These are phyloP conservation scores for Caloboletus firmus DNA, from an alignment of 1,284 basidiomycete species.

Conservation along the genomic window DNA sequence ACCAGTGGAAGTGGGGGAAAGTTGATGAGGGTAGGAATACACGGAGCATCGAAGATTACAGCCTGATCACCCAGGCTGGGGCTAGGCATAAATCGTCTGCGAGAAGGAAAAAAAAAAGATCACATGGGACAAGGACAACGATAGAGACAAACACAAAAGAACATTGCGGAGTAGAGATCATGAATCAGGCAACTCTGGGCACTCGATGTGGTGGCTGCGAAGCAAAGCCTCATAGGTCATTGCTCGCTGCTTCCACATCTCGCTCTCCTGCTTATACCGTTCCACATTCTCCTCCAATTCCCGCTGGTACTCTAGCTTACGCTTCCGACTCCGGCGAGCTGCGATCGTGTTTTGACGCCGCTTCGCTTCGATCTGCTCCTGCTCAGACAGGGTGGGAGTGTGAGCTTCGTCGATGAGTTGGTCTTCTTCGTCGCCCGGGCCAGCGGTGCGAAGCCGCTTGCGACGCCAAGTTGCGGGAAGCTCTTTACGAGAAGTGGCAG, in stretches of 20 bases:
- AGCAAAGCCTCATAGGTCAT: slow-evolving; percentile 48
- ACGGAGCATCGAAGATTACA: slow-evolving; percentile 48
- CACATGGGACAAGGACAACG: slow-evolving; percentile 1
- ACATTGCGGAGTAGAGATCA: slow-evolving; percentile 22
- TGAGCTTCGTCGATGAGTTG: slow-evolving; percentile 47
- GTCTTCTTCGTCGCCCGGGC: slow-evolving; percentile 54
- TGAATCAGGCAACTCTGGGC: slow-evolving; percentile 41
- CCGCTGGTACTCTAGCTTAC: slow-evolving; percentile 73
- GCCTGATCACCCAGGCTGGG: slow-evolving; percentile 15
- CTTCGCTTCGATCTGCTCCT: slow-evolving; percentile 73
- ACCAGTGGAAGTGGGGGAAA: slow-evolving; percentile 42
- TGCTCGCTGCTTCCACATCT: slow-evolving; percentile 58
- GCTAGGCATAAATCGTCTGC: slow-evolving; percentile 9
- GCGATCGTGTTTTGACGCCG: slow-evolving; percentile 80
- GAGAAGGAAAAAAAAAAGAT: slow-evolving; percentile 3
- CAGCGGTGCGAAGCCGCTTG: slow-evolving; percentile 56
- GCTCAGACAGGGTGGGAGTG: slow-evolving; percentile 47
- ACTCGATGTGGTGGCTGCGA: slow-evolving; percentile 45
- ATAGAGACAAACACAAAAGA: slow-evolving; percentile 7
- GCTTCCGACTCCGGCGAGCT: slow-evolving; percentile 69
- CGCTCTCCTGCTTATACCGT: slow-evolving; percentile 47
- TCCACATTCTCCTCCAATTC: slow-evolving; percentile 57
- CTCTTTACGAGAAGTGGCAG: slow-evolving; percentile 58
- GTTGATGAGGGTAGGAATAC: slow-evolving; percentile 33
- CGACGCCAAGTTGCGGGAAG: slow-evolving; percentile 52